These are phyloP conservation scores for Sphaerulina populicola DNA, from an alignment of 2,329 filamentous ascomycete genomes.

Conservation along the genomic window DNA sequence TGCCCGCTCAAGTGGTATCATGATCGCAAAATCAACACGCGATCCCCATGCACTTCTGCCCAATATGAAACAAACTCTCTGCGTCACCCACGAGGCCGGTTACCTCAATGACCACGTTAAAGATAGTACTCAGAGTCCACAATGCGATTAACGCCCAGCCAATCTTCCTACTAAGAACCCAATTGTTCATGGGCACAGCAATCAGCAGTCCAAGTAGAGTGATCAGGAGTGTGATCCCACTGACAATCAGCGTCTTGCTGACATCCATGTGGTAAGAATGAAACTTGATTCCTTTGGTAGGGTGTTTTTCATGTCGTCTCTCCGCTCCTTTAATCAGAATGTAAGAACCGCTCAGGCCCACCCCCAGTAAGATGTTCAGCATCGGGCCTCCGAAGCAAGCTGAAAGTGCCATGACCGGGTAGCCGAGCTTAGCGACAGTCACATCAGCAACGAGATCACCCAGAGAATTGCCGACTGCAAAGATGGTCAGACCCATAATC, in stretches of 20 bases:
- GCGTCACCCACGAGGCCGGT: slow-evolving; percentile 27
- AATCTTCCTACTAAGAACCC: slow-evolving; percentile 74
- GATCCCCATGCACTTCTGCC: not conserved
- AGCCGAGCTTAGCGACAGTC: slow-evolving; percentile 84
- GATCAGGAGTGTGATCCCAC: slow-evolving; percentile 70
- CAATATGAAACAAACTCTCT: slow-evolving; percentile 11
- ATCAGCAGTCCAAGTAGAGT: slow-evolving; percentile 73
- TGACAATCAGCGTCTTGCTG: slow-evolving; percentile 75
- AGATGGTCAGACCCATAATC: slow-evolving; percentile 87
- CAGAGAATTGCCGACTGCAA: slow-evolving; percentile 90
- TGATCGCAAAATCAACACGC: not conserved
- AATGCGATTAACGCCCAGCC: slow-evolving; percentile 71
- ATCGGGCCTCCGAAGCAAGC: slow-evolving; percentile 98
- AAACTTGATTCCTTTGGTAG: slow-evolving; percentile 55
- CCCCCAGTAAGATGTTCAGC: slow-evolving; percentile 91
- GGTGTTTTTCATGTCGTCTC: slow-evolving; percentile 58
- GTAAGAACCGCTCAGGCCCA: slow-evolving; percentile 82
- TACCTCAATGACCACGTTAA: slow-evolving; percentile 75
- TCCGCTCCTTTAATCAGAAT: slow-evolving; percentile 70
- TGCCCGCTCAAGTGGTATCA: not conserved
- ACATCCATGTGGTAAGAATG: slow-evolving; percentile 76
- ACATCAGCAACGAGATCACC: slow-evolving; percentile 92
- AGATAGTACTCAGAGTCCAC: slow-evolving; percentile 70
- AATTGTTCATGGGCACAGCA: slow-evolving; percentile 73
- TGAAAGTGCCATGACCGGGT: slow-evolving; percentile 89